Evolutionary conservation across 768 basidiomycete species (phyloP), one percentile per base, ranked within the genome.

Genomic region (Sporobolomyces pararoseus): DNA sequence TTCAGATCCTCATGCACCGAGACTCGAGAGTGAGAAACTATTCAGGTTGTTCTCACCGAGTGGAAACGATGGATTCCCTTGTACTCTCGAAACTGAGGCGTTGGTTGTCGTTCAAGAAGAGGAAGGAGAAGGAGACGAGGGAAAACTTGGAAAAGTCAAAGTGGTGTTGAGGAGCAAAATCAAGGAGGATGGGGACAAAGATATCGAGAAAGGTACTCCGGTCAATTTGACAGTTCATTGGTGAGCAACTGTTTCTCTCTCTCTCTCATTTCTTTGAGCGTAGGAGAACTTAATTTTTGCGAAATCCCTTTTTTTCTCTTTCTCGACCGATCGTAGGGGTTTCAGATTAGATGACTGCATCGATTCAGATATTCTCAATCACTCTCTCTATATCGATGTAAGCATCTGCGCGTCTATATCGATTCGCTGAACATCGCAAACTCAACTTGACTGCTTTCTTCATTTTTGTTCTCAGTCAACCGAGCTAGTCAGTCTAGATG

Each of bases 181-280:
- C 51, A 52, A 54, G 35, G 65, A 70, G 39, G 72, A 74, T 19
- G 72, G 65, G 13, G 63, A 64, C 25, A 49, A 55, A 23, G 72
- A 29, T 4, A 50, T 55, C 32, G 29, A 51, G 27, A 34, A 54
- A 29, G 72, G 72, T 4, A 74, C 72, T 21, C 73, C 73, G 2
- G 50, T 74, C n/a, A 74, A 74, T 50, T 34, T 71, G n/a, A 74
- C 73, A 0, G 59, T 71, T 1, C 73, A 74, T 57, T 74, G 73
- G 72, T 64, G 32, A 27, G 62, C 29, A 1, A 9, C 39, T 42
- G 17, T 17, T 42, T 27, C 35, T 42, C 12, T 1, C 52, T 6
- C 47, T 23, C 46, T 47, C 46, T 47, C 39, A 47, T 12, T 13
- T 12, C 21, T 13, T 7, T 47, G 10, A 12, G 23, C 13, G n/a